Evolutionary conservation across 2,329 filamentous ascomycete species (phyloP).

Genomic region (Aspergillaceae sp.): DNA sequence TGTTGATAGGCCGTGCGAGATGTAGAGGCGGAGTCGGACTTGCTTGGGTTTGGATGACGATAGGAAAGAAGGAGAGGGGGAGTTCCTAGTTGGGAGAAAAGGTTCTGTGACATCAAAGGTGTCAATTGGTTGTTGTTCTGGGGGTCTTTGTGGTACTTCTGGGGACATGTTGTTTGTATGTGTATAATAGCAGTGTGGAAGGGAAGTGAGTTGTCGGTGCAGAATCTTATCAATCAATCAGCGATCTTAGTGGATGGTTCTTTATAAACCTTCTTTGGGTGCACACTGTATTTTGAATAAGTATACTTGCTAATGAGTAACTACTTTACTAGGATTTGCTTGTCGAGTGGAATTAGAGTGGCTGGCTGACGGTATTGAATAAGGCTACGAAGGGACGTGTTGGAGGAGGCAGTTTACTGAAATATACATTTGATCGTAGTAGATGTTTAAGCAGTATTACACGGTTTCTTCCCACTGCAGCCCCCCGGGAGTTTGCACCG

Average conservation of each 20-base stretch:
- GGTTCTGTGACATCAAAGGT: neutral
- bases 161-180: neutral
- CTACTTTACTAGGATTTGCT: no score
- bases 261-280: no score
- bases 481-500: slow-evolving; percentile 38
- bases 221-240: no score
- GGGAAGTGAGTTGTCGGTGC: no score
- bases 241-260: no score
- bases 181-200: no score
- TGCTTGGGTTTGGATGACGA: neutral
- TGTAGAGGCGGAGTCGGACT: slow-evolving; percentile 35
- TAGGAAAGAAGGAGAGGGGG: neutral
- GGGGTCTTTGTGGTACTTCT: neutral
- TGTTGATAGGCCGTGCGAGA: slow-evolving; percentile 54
- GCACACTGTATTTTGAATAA: no score
- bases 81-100: neutral
- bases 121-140: neutral
- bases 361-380: no score
- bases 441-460: no score
- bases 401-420: neutral
- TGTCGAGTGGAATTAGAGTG: no score
- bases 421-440: neutral
- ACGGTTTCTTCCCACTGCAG: slow-evolving; percentile 16
- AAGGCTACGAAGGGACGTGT: no score
- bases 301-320: no score